These are phyloP conservation scores for Lactarius hatsudake DNA, from an alignment of 768 basidiomycete genomes.

Conservation along the genomic window DNA sequence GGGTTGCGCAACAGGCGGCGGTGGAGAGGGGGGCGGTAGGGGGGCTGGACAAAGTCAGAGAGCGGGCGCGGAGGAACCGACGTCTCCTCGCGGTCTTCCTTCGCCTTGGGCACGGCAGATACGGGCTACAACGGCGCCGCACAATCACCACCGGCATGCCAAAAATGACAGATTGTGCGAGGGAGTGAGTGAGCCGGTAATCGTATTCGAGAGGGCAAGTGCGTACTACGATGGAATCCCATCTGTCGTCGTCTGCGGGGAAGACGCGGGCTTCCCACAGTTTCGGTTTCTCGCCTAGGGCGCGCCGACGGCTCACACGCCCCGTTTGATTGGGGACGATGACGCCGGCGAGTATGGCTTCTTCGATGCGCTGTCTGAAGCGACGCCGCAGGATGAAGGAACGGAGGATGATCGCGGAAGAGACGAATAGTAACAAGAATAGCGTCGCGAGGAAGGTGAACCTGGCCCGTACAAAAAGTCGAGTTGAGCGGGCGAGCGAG, in stretches of 20 bases:
- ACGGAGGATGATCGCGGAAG: slow-evolving; percentile 60
- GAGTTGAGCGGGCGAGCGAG: neutral
- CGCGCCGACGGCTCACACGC: slow-evolving; percentile 36
- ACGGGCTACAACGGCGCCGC: slow-evolving; percentile 21
- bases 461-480: slow-evolving; percentile 34
- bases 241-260: slow-evolving; percentile 34
- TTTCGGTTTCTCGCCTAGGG: slow-evolving; percentile 49
- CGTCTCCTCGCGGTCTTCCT: neutral
- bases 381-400: slow-evolving; percentile 60
- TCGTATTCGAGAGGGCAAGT: neutral
- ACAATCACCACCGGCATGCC: no score
- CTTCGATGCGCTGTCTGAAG: slow-evolving; percentile 51
- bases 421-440: slow-evolving; percentile 62
- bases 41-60: neutral
- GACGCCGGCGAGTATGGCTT: slow-evolving; percentile 51
- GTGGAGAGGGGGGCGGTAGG: neutral
- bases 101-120: slow-evolving; percentile 4
- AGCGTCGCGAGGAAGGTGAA: slow-evolving; percentile 74
- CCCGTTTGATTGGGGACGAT: slow-evolving; percentile 39
- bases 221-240: slow-evolving; percentile 51
- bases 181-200: neutral
- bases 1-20: slow-evolving; percentile 13
- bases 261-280: slow-evolving; percentile 47
- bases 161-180: neutral
- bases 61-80: neutral